A percentile compares a stretch with the other conserved stretches of the same genome.
These are phyloP conservation scores for Pseudonectria buxi DNA, from an alignment of 2,329 filamentous ascomycete species.

Conservation along the genomic window DNA sequence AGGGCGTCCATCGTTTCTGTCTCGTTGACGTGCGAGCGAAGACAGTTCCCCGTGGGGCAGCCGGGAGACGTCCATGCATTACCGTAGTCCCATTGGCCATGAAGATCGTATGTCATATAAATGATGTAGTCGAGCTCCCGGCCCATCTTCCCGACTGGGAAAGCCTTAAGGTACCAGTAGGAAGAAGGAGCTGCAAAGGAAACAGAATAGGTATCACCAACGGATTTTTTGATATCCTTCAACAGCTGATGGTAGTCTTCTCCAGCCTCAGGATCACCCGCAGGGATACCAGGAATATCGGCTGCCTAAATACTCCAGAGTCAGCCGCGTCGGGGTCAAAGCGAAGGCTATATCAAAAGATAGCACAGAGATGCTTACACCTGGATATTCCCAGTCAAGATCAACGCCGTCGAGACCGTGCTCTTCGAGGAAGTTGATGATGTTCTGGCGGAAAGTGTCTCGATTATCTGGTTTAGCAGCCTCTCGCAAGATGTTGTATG, in stretches of 20 bases:
- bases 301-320: too few relatives aligned
- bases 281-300: too few relatives aligned
- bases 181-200: constrained; percentile 33
- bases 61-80: constrained; percentile 19
- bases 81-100: constrained; percentile 29
- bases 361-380: constrained; percentile 19
- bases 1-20: constrained; percentile 32
- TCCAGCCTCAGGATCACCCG: too few relatives aligned
- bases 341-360: too few relatives aligned
- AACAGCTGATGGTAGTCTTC: constrained; percentile 31
- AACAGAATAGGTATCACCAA: constrained; percentile 25
- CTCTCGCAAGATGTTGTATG: constrained; percentile 23
- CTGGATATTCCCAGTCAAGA: constrained; percentile 42
- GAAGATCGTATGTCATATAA: constrained; percentile 32
- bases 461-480: constrained; percentile 30
- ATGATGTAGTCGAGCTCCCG: constrained; percentile 29
- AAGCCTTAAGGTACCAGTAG: constrained; percentile 33
- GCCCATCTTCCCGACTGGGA: constrained; percentile 27
- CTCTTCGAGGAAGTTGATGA: constrained; percentile 33
- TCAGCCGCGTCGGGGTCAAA: constrained; percentile 25
- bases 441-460: constrained; percentile 27
- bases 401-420: constrained; percentile 37
- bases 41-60: constrained; percentile 25
- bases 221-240: constrained; percentile 19
- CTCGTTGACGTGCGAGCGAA: constrained; percentile 32